Base-by-base conservation (phyloP, 1,139 yeast genomes). In the Debaryomyces subglobosus region DNA sequence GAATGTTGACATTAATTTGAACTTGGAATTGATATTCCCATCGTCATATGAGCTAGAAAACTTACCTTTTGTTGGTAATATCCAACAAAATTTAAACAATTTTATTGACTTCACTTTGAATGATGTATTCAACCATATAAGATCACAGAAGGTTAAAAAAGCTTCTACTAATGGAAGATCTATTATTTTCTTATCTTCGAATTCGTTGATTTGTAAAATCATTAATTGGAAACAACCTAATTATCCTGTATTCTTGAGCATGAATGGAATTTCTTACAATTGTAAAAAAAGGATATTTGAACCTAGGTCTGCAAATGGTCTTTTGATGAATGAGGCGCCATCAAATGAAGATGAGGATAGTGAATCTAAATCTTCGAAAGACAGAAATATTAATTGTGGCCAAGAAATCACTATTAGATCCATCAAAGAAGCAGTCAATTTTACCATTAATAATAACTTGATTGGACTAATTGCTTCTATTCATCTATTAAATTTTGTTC, bases 151-250 rank as follows among this genome's bases (percentile, higher is more conserved):
- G 57, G 64, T 68, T 40, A 58, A 64, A 32, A 64, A 51, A 37
- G 44, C 56, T 51, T 46, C 62, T 51, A 53, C 61, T 3, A 48
- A 58, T 12, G 71, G 74, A 29, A 74, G 96, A 50, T 84, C 94
- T 0, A 72, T 94, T 32, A 84, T 92, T 6, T 88, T 94, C 66
- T 82, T 96, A 15, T 89, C 97, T 0, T 82, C 90, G 44, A 91
- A 91, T 65, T 88, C 97, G 29, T 81, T 85, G 44, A 89, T 91
- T 16, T 94, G 99, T 68, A 90, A 96, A 16, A 88, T 90, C 44
- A 74, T 94, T 57, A 94, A 94, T 67, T 94, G 99, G 99, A 94
- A 94, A 67, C 99, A 94, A 68, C 99, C 99, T 4, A 94, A 92
- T 66, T 94, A 88, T 68, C 97, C 99, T 0, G 98, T 94, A 0